Evolutionary conservation across 2,329 filamentous ascomycete genomes (phyloP).

Genomic region (Aureobasidium uvarum): DNA sequence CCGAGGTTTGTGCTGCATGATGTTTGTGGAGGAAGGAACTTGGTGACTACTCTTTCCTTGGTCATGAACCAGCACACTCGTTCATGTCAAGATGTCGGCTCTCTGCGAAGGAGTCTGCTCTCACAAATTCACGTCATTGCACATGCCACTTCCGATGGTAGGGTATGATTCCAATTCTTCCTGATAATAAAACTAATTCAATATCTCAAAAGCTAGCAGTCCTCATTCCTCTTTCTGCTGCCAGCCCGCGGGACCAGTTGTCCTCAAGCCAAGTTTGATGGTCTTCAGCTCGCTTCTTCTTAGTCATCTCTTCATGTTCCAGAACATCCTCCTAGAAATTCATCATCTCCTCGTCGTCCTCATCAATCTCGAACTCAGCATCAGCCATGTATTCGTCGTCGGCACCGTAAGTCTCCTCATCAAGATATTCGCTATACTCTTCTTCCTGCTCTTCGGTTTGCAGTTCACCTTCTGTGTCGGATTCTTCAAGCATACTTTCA

Average conservation of each 20-base stretch:
- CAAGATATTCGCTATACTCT: slow-evolving; percentile 8
- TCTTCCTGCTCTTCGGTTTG: slow-evolving; percentile 12
- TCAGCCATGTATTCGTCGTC: neutral
- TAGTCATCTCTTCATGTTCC: neutral
- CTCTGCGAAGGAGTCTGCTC: neutral
- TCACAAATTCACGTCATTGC: too few relatives aligned
- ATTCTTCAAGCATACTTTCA: neutral
- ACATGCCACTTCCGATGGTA: neutral
- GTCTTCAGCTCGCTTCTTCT: neutral
- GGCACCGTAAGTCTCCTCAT: slow-evolving; percentile 9
- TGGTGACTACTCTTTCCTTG: neutral
- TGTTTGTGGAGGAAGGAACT: neutral
- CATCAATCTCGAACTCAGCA: neutral
- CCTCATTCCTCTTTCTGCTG: neutral
- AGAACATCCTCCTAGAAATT: neutral
- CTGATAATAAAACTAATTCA: too few relatives aligned
- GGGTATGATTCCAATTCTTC: neutral
- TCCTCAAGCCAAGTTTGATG: neutral
- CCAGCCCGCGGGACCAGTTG: neutral
- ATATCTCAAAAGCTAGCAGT: neutral
- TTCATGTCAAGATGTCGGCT: neutral
- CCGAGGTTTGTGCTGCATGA: neutral
- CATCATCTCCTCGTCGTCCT: slow-evolving; percentile 10
- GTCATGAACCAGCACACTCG: neutral
- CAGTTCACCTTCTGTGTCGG: neutral